Conservation (phyloP, 257 asterid genomes). For the Scutellaria galericulata region DNA sequence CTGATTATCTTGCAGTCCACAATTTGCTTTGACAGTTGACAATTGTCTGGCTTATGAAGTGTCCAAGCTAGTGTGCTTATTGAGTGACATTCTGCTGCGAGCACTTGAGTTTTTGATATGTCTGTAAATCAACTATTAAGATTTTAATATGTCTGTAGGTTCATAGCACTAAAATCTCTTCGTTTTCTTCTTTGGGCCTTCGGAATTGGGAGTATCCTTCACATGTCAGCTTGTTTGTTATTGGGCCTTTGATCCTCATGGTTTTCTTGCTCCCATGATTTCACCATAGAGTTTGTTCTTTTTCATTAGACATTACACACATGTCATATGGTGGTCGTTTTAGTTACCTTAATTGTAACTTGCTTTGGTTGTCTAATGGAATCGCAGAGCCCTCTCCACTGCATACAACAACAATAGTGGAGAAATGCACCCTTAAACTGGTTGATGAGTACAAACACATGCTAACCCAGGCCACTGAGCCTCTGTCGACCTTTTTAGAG, state of each 20-base stretch:
- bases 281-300: slow-evolving; percentile 1
- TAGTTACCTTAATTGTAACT: slow-evolving; percentile 4
- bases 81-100: slow-evolving; percentile 14
- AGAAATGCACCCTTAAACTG: slow-evolving; percentile 92
- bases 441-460: slow-evolving; percentile 91
- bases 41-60: slow-evolving; percentile 28
- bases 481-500: slow-evolving; percentile 83
- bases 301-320: neutral
- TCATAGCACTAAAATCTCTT: neutral
- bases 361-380: slow-evolving; percentile 27
- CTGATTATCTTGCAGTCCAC: slow-evolving; percentile 13
- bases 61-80: slow-evolving; percentile 21
- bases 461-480: slow-evolving; percentile 93
- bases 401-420: slow-evolving; percentile 95
- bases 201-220: neutral
- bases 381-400: slow-evolving; percentile 91
- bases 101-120: neutral
- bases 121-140: neutral
- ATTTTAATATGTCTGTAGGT: neutral
- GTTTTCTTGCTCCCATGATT: slow-evolving; percentile 14
- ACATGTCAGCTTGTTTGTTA: neutral
- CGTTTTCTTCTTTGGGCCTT: neutral
- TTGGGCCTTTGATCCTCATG: neutral
- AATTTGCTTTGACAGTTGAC: neutral
- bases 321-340: slow-evolving; percentile 3